These are phyloP conservation scores for Corylus heterophylla DNA, from an alignment of 306 rosid species.

Conservation along the genomic window DNA sequence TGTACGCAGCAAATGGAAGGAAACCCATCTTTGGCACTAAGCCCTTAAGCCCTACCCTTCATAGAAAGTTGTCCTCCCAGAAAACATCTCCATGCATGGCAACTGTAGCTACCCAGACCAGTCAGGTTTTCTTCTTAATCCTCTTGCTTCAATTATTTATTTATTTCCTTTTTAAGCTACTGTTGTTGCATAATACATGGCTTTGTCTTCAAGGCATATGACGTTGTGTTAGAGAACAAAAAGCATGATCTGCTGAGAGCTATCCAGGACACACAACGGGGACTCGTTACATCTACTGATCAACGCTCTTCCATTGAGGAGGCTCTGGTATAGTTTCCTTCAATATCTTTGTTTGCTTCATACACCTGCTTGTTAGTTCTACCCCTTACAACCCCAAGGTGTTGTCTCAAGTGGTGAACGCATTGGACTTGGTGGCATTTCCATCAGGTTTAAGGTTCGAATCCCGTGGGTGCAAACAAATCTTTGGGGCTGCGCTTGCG, in stretches of 20 bases:
- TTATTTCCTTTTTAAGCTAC: not conserved
- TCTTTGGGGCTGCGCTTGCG: no score
- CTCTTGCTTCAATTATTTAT: not conserved
- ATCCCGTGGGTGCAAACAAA: no score
- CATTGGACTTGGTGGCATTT: no score
- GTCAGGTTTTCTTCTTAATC: slow-evolving; percentile 38
- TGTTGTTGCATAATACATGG: not conserved
- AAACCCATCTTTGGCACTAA: slow-evolving; percentile 24
- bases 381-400: no score
- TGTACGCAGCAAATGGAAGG: slow-evolving; percentile 26
- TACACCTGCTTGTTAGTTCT: no score
- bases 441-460: no score
- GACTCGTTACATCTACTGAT: slow-evolving; percentile 68
- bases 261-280: slow-evolving; percentile 78
- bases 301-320: slow-evolving; percentile 83
- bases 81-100: slow-evolving; percentile 31
- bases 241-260: slow-evolving; percentile 58
- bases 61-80: slow-evolving; percentile 22
- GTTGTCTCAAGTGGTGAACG: no score
- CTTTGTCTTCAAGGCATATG: slow-evolving; percentile 36
- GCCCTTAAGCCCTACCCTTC: slow-evolving; percentile 23
- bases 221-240: slow-evolving; percentile 60
- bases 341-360: slow-evolving; percentile 13
- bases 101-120: slow-evolving; percentile 27
- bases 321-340: slow-evolving; percentile 52